Conservation (phyloP, 768 basidiomycete genomes). For the Tulasnella sp. region DNA sequence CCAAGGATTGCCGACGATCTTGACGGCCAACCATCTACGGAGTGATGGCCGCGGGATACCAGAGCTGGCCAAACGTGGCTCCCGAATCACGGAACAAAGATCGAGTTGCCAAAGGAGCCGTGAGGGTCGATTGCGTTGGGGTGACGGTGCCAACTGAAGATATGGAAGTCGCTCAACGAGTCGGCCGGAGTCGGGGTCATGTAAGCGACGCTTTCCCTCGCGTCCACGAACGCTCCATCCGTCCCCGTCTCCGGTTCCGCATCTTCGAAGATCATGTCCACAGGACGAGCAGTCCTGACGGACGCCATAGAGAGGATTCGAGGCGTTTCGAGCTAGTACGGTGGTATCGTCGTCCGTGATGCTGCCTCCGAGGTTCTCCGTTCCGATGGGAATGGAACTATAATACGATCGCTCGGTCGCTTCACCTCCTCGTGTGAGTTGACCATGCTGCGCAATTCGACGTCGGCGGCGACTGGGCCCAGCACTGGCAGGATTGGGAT, state of each 20-base stretch:
- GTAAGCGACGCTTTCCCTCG: slow-evolving; percentile 53
- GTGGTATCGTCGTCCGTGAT: slow-evolving; percentile 1
- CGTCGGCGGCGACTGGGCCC: too few species aligned
- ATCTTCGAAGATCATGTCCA: slow-evolving; percentile 20
- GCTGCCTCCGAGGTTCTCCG: not conserved
- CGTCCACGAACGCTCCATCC: slow-evolving; percentile 64
- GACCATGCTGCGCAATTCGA: slow-evolving; percentile 32
- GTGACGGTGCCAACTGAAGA: slow-evolving; percentile 32
- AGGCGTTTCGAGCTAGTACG: slow-evolving; percentile 6
- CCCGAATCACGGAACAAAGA: slow-evolving; percentile 45
- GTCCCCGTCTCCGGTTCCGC: slow-evolving; percentile 58
- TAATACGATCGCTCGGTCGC: not conserved
- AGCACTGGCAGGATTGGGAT: too few species aligned
- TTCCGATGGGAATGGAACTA: slow-evolving; percentile 10
- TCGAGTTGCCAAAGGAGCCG: slow-evolving; percentile 35
- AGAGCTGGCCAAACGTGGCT: slow-evolving; percentile 38
- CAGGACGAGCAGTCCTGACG: slow-evolving; percentile 1
- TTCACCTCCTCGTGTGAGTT: slow-evolving; percentile 23
- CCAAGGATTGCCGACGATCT: slow-evolving; percentile 64
- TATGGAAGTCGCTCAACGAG: slow-evolving; percentile 57
- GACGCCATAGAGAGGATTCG: slow-evolving; percentile 14
- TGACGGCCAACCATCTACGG: slow-evolving; percentile 32
- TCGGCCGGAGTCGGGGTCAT: slow-evolving; percentile 57
- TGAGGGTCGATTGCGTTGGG: slow-evolving; percentile 32
- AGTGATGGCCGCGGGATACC: slow-evolving; percentile 29